A percentile compares a stretch with the other conserved stretches of the same genome.
Conservation (phyloP, 495 filamentous ascomycete species). For the Chaetomium cochliodes region DNA sequence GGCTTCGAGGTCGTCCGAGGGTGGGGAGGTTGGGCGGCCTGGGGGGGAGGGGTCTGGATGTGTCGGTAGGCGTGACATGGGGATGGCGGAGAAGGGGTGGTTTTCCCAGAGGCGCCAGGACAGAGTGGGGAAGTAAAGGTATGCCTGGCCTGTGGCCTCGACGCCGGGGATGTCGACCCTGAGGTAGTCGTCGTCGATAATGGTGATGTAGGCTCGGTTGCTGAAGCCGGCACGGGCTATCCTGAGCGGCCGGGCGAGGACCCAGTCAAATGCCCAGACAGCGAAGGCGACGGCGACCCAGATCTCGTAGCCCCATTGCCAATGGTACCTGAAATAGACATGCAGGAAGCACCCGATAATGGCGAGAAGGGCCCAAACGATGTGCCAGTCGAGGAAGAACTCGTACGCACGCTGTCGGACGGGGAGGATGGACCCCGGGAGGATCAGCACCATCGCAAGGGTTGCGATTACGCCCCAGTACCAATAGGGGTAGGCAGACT, state of each 20-base stretch:
- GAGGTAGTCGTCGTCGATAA: too few relatives aligned
- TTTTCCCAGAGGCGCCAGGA: not conserved
- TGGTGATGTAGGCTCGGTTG: too few relatives aligned
- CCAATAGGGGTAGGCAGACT: too few relatives aligned
- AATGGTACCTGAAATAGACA: not conserved
- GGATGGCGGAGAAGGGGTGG: not conserved
- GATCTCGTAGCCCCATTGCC: conserved; percentile 1
- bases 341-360: not conserved
- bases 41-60: not conserved
- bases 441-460: not conserved
- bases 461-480: too few relatives aligned
- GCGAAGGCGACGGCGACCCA: not conserved
- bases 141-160: not conserved
- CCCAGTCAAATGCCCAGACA: not conserved
- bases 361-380: not conserved
- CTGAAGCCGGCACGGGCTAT: too few relatives aligned
- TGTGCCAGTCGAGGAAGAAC: not conserved
- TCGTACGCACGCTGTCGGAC: not conserved
- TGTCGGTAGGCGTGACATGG: not conserved
- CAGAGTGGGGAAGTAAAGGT: not conserved
- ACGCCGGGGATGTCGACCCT: too few relatives aligned
- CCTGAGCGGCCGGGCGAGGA: too few relatives aligned
- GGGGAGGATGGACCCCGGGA: not conserved
- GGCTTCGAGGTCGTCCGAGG: too few relatives aligned
- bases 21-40: too few relatives aligned